Percentiles rank a stretch among this genome's conserved stretches.
Conservation (phyloP, 202 grass and related monocot genomes). For the Musa balbisiana region DNA sequence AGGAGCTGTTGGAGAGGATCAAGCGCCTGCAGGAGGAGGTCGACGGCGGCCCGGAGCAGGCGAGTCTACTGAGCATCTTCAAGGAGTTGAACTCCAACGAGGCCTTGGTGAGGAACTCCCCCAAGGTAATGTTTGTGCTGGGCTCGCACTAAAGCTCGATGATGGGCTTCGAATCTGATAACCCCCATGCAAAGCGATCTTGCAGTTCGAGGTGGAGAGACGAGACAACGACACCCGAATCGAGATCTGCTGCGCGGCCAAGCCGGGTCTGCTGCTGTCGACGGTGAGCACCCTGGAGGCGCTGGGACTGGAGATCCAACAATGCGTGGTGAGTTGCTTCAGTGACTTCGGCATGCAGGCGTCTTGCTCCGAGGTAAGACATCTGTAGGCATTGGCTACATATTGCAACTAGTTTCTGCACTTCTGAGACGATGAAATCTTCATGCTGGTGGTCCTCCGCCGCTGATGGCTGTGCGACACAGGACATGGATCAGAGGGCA, state of each 20-base stretch:
- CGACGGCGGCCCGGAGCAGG: slow-evolving; percentile 3
- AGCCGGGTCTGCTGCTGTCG: slow-evolving; percentile 17
- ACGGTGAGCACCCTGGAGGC: slow-evolving; percentile 17
- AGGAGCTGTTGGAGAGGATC: slow-evolving; percentile 93
- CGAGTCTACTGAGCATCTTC: slow-evolving; percentile 13
- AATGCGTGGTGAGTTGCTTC: slow-evolving; percentile 20
- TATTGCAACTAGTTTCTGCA: too few relatives aligned
- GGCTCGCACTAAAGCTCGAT: background rate
- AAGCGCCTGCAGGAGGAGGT: slow-evolving; percentile 57
- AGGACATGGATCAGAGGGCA: slow-evolving; percentile 6
- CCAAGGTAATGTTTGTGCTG: background rate
- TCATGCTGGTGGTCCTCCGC: too few relatives aligned
- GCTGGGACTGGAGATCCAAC: slow-evolving; percentile 19
- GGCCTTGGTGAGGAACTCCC: slow-evolving; percentile 4
- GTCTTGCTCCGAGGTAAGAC: slow-evolving; percentile 17
- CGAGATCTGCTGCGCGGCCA: slow-evolving; percentile 16
- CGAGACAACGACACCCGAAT: slow-evolving; percentile 7
- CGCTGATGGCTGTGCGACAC: too few relatives aligned
- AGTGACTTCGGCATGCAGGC: slow-evolving; percentile 17
- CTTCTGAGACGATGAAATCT: too few relatives aligned
- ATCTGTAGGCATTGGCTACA: too few relatives aligned
- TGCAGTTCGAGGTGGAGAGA: slow-evolving; percentile 17
- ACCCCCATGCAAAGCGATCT: background rate
- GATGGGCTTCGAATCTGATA: background rate
- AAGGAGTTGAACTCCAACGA: slow-evolving; percentile 16